Base-by-base conservation (phyloP, 1,139 yeast genomes). In the Geotrichum cucujoidarum region DNA sequence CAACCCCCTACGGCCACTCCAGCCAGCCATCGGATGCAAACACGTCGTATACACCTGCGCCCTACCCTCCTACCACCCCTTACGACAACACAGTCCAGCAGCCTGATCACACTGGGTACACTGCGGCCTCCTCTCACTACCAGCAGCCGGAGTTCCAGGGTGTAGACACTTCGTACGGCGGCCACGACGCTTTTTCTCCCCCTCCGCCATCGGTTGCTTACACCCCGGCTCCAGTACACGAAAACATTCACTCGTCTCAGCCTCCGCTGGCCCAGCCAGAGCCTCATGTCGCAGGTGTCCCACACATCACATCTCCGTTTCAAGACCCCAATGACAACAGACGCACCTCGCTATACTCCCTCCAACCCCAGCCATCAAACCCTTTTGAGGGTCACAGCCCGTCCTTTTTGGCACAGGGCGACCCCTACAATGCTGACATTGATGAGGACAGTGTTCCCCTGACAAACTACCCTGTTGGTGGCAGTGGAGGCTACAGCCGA, bases 381-480 rank as follows among this genome's bases (percentile, higher is more conserved):
- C 35, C 31, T 11, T 21, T 29, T 21, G 17, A 20, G n/a, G n/a
- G 16, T 21, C 38, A 35, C 17, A 35, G 24, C 8, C 27, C 24
- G 11, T 20, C 38, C 5, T 35, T 35, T 16, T 7, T 8, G n/a
- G 27, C 38, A 2, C 17, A 35, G 13, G 38, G 21, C 13, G 38
- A 35, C 16, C 38, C 38, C 25, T 35, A 35, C 16, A 35, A 35
- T 35, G 38, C 38, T 4, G 38, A 35, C 16, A 20, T 20, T 21
- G 38, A 35, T 13, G 38, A 35, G 27, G 49, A 45, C 27, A 24
- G 27, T 10, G 27, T 47, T 7, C 50, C 50, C 2, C 36, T 47
- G 21, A 47, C 43, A 7, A 33, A 41, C 30, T 47, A 47, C 34
- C 46, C 46, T 2, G 39, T 30, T 25, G 44, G 44, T n/a, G 34